Evolutionary conservation across 2,329 filamentous ascomycete species (phyloP).

Genomic region (Aspergillus versicolor): DNA sequence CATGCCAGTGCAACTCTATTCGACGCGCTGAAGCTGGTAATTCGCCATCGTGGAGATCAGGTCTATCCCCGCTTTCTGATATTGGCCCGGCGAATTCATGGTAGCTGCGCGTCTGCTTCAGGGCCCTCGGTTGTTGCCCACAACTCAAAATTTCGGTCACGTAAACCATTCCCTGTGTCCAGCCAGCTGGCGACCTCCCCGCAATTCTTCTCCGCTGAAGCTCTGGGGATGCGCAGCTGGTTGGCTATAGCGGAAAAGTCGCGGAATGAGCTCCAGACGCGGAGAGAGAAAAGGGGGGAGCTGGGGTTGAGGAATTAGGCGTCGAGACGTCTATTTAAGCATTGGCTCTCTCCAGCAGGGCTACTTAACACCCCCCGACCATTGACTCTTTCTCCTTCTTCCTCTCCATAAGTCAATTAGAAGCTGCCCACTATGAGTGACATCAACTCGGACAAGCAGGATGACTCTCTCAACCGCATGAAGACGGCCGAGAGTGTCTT

Average conservation of each 20-base stretch:
- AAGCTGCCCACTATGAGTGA: conserved; percentile 10
- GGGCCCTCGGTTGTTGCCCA: not conserved
- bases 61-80: not conserved
- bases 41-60: not conserved
- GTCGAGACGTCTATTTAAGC: not conserved
- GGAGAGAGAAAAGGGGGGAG: no score
- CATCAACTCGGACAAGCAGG: conserved; percentile 20
- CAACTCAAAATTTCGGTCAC: not conserved
- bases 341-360: not conserved
- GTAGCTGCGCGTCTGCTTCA: not conserved
- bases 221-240: no score
- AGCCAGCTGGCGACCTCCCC: no score
- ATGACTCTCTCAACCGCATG: conserved; percentile 28
- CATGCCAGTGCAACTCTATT: no score
- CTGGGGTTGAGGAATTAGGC: not conserved
- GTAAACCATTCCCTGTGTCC: not conserved
- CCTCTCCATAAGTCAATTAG: not conserved
- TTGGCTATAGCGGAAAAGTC: no score
- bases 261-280: no score
- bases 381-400: no score
- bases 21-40: not conserved
- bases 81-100: not conserved
- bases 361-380: not conserved
- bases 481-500: conserved; percentile 44
- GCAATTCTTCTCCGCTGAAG: no score